A percentile compares a stretch with the other conserved stretches of the same genome.
These are phyloP conservation scores for Lonicera japonica DNA, from an alignment of 129 eudicot species.

Conservation along the genomic window DNA sequence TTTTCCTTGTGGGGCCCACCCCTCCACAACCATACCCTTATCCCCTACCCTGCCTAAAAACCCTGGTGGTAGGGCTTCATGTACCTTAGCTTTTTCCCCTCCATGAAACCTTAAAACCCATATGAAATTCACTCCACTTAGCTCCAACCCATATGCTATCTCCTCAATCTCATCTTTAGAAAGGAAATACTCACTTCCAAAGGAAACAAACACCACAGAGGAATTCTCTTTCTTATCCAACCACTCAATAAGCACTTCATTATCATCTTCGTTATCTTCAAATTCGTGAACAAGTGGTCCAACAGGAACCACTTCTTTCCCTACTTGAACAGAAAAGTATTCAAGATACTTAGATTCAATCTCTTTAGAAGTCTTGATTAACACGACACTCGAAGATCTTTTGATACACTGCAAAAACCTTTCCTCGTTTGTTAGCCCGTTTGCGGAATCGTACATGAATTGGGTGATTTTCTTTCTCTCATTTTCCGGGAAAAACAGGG, in stretches of 20 bases:
- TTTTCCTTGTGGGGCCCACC: slow-evolving; percentile 17
- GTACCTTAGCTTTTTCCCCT: background rate
- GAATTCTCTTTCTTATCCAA: slow-evolving; percentile 4
- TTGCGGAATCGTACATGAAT: background rate
- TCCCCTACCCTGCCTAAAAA: slow-evolving; percentile 9
- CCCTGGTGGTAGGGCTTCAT: slow-evolving; percentile 2
- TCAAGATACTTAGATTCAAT: slow-evolving; percentile 11
- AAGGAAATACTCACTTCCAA: slow-evolving; percentile 16
- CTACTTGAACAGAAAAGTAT: background rate
- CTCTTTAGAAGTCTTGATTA: slow-evolving; percentile 10
- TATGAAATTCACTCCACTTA: slow-evolving; percentile 9
- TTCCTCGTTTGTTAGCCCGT: background rate
- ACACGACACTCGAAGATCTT: background rate
- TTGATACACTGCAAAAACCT: background rate
- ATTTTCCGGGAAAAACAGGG: background rate
- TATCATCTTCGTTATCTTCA: background rate
- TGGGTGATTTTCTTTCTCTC: background rate
- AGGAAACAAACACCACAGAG: slow-evolving; percentile 19
- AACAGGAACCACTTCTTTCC: slow-evolving; percentile 9
- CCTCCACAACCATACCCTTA: slow-evolving; percentile 11
- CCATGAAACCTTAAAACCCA: slow-evolving; percentile 17
- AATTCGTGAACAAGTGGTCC: slow-evolving; percentile 14
- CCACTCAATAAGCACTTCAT: slow-evolving; percentile 7
- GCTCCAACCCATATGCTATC: slow-evolving; percentile 12
- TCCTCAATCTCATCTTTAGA: slow-evolving; percentile 16